phyloP scores from a whole-genome alignment of 139 green algal genomes.

The Tetraselmis striata region DNA sequence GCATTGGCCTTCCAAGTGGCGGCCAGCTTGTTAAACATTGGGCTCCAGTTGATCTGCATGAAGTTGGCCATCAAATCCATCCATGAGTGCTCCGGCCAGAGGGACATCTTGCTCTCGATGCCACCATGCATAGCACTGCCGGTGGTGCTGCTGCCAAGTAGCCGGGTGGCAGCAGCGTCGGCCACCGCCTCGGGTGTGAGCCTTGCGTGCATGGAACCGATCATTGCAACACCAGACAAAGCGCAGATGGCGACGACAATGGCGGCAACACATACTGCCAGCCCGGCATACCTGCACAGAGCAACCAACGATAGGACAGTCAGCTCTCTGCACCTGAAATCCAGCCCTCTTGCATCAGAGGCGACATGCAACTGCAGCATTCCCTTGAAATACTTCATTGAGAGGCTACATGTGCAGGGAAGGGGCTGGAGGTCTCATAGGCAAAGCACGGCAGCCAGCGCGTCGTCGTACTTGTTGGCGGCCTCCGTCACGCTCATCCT shows the following conservation, averaged over 20 bases:
- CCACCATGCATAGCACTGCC: no score
- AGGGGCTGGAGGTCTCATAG: no score
- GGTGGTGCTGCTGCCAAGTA: not conserved
- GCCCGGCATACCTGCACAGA: not conserved
- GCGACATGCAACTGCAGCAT: no score
- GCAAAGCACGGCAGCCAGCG: not conserved
- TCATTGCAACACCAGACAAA: not conserved
- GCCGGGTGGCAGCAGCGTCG: no score
- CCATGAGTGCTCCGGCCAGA: not conserved
- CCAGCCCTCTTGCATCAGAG: no score
- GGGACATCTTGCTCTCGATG: not conserved
- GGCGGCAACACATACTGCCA: not conserved
- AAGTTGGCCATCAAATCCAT: not conserved
- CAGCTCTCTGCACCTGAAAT: no score
- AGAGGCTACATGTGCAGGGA: no score
- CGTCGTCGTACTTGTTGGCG: not conserved
- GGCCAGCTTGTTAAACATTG: not conserved
- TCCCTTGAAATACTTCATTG: no score
- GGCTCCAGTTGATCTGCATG: not conserved
- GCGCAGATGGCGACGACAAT: not conserved
- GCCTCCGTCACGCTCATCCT: not conserved
- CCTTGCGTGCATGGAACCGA: not conserved
- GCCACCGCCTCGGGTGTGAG: not conserved
- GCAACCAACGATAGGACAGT: no score
- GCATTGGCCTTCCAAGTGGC: not conserved